Conservation (phyloP, 148 eudicot species). For the Chenopodium suecicum region DNA sequence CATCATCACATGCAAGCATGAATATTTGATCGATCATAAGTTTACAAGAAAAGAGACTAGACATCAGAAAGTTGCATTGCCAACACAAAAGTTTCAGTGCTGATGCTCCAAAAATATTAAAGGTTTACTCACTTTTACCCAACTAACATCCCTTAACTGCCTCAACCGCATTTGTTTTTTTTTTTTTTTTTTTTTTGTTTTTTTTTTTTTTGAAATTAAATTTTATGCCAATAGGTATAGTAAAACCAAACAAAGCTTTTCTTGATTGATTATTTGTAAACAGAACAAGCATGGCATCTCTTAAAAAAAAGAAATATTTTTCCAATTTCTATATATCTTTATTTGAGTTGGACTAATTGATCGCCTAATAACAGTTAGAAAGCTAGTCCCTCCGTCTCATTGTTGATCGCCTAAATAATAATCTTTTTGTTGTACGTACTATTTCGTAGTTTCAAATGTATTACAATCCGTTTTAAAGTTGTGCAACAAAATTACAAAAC, state of each 20-base stretch:
- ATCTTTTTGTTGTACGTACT: too few relatives aligned
- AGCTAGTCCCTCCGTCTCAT: too few relatives aligned
- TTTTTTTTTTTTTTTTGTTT: too few relatives aligned
- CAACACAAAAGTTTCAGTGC: constrained; percentile 20
- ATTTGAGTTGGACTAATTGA: not conserved
- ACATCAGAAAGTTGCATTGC: constrained; percentile 13
- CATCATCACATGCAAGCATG: not conserved
- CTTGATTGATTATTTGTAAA: not conserved
- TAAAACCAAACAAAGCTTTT: not conserved
- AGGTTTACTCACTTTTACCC: not conserved
- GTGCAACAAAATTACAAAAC: too few relatives aligned
- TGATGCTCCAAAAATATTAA: not conserved
- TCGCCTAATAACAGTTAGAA: too few relatives aligned
- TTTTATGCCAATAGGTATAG: not conserved
- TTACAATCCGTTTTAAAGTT: too few relatives aligned
- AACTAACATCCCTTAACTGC: constrained; percentile 2
- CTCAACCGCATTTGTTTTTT: not conserved
- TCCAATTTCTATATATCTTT: not conserved
- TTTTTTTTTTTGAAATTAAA: too few relatives aligned
- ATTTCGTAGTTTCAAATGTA: too few relatives aligned
- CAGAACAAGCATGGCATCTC: not conserved
- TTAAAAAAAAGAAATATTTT: not conserved
- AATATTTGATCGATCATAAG: too few relatives aligned
- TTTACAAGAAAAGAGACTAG: not conserved
- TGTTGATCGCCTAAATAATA: too few relatives aligned